A percentile compares a stretch with the other conserved stretches of the same genome.
phyloP scores from a whole-genome alignment of 768 basidiomycete species.

The Gloeophyllum trabeum region DNA sequence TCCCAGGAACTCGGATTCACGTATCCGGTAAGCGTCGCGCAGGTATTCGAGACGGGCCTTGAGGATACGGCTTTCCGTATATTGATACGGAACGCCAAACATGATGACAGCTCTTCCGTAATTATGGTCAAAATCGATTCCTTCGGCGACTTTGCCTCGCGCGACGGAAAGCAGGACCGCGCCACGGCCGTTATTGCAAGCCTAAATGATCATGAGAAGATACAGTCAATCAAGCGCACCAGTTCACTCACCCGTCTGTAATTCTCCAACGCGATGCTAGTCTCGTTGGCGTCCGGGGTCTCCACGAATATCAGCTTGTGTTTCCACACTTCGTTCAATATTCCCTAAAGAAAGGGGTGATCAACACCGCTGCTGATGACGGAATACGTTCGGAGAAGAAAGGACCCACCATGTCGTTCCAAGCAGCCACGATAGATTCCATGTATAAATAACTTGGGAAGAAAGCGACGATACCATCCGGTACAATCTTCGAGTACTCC shows the following conservation, averaged over 20 bases:
- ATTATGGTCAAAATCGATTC: conserved; percentile 99
- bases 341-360: conserved; percentile 49
- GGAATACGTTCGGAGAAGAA: background rate
- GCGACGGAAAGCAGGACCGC: conserved; percentile 95
- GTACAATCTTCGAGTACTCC: conserved; percentile 96
- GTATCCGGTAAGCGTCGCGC: conserved; percentile 95
- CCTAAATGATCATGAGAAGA: conserved; percentile 31
- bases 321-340: conserved; percentile 98
- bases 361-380: background rate
- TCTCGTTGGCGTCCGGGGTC: conserved; percentile 98
- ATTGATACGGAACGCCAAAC: conserved; percentile 98
- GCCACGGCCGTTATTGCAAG: conserved; percentile 96
- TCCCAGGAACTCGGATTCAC: conserved; percentile 96
- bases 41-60: conserved; percentile 96
- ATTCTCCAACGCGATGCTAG: conserved; percentile 94
- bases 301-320: conserved; percentile 99
- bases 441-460: conserved; percentile 99
- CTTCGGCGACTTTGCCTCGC: conserved; percentile 97
- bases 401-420: conserved; percentile 94
- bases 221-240: background rate
- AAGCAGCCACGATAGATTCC: conserved; percentile 99
- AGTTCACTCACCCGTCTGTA: conserved; percentile 65
- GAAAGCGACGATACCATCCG: conserved; percentile 97
- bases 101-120: conserved; percentile 98
- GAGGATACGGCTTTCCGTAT: conserved; percentile 94